Evolutionary conservation across 1,139 yeast species (phyloP).

Genomic region (Arxiozyma heterogenica): DNA sequence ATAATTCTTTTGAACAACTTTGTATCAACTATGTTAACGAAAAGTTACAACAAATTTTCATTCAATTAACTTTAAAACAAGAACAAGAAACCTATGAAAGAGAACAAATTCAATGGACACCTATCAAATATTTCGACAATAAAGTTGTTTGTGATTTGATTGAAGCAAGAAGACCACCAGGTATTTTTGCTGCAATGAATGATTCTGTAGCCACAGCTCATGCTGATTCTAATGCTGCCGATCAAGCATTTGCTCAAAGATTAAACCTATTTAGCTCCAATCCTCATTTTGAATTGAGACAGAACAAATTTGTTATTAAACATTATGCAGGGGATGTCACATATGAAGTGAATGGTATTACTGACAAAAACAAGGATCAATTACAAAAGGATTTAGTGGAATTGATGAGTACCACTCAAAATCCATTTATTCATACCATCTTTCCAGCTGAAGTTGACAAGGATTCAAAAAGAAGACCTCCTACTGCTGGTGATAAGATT

Average conservation of each 20-base stretch:
- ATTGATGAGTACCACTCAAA: constrained; percentile 61
- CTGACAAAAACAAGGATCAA: constrained; percentile 95
- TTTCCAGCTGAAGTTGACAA: constrained; percentile 76
- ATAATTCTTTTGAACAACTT: constrained; percentile 91
- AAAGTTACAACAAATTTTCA: constrained; percentile 92
- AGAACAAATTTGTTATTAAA: constrained; percentile 78
- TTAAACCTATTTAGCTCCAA: constrained; percentile 74
- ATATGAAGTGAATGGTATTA: constrained; percentile 83
- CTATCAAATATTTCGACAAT: constrained; percentile 92
- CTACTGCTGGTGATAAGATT: constrained; percentile 96
- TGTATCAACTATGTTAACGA: constrained; percentile 97
- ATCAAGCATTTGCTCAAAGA: constrained; percentile 91
- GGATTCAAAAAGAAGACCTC: constrained; percentile 76
- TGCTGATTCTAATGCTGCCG: constrained; percentile 96
- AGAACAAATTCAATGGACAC: constrained; percentile 96
- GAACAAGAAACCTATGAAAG: constrained; percentile 96
- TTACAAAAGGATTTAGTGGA: constrained; percentile 82
- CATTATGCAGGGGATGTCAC: constrained; percentile 99
- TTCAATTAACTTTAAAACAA: constrained; percentile 87
- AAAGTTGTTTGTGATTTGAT: constrained; percentile 95
- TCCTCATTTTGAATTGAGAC: constrained; percentile 83
- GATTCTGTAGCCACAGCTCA: constrained; percentile 98
- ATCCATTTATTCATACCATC: constrained; percentile 53
- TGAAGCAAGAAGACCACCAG: constrained; percentile 92
- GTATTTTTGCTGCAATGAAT: constrained; percentile 90